phyloP scores from a whole-genome alignment of 1,284 basidiomycete genomes.

The Meira miltonrushii region DNA sequence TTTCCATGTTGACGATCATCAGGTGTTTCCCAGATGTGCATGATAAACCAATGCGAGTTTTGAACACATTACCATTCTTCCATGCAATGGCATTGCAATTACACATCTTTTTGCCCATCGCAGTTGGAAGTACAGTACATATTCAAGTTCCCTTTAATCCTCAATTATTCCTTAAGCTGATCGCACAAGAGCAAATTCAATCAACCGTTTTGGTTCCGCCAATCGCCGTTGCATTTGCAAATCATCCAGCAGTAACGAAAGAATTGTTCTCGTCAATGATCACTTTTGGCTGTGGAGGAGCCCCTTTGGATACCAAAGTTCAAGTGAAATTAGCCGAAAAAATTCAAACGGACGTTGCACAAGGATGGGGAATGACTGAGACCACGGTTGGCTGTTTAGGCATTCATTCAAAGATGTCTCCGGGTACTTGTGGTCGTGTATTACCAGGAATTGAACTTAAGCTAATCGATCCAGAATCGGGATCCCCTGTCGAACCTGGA shows the following conservation, averaged over 20 bases:
- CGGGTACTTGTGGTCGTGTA: conserved; percentile 23
- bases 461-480: conserved; percentile 20
- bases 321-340: conserved; percentile 19
- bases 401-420: conserved; percentile 10
- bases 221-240: conserved; percentile 17
- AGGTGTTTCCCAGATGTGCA: conserved; percentile 8
- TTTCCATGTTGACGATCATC: conserved; percentile 18
- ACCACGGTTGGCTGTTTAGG: conserved; percentile 28
- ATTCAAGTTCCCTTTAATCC: conserved; percentile 19
- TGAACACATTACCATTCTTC: conserved; percentile 28
- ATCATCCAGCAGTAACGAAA: conserved; percentile 14
- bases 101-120: neutral
- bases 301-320: conserved; percentile 24
- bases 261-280: conserved; percentile 16
- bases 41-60: conserved; percentile 11
- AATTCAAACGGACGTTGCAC: conserved; percentile 17
- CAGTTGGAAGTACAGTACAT: neutral
- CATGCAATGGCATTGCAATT: conserved; percentile 20
- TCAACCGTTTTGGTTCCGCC: conserved; percentile 21
- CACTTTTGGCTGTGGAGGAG: conserved; percentile 18
- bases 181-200: conserved; percentile 19
- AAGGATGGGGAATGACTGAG: conserved; percentile 32
- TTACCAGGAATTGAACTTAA: conserved; percentile 21
- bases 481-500: conserved; percentile 17
- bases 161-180: conserved; percentile 16